Percentiles rank a stretch among this genome's conserved stretches.
These are phyloP conservation scores for Pogostemon cablin DNA, from an alignment of 257 asterid species.

Conservation along the genomic window DNA sequence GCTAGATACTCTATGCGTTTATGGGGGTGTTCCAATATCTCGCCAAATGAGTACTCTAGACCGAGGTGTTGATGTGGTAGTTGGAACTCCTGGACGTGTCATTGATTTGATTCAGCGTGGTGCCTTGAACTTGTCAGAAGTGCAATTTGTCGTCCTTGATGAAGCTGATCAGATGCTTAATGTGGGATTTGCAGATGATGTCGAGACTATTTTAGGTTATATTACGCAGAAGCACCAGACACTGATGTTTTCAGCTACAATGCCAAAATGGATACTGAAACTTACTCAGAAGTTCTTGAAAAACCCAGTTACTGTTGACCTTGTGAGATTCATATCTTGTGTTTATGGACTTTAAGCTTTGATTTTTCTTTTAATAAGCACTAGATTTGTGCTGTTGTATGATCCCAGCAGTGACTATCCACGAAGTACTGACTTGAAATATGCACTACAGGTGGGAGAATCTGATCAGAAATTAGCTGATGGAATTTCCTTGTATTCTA, in stretches of 20 bases:
- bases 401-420: conserved; percentile 3
- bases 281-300: conserved; percentile 81
- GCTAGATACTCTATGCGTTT: conserved; percentile 81
- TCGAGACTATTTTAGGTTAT: conserved; percentile 77
- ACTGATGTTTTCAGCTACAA: conserved; percentile 97
- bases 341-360: neutral
- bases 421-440: conserved; percentile 26
- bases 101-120: conserved; percentile 93
- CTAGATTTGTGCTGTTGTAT: conserved; percentile 1
- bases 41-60: conserved; percentile 85
- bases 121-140: conserved; percentile 64
- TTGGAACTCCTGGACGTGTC: conserved; percentile 94
- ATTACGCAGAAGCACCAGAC: conserved; percentile 86
- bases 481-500: conserved; percentile 73
- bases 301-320: conserved; percentile 78
- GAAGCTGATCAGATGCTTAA: conserved; percentile 99
- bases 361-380: neutral
- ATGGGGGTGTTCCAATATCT: conserved; percentile 84
- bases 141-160: conserved; percentile 84
- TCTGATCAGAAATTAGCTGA: conserved; percentile 90
- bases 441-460: conserved; percentile 81
- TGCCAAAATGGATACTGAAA: conserved; percentile 90
- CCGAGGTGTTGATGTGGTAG: conserved; percentile 81
- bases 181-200: conserved; percentile 97
- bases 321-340: conserved; percentile 53